Evolutionary conservation across 805 yeast species (phyloP).

Genomic region (Cyberlindnera samutprakarnensis): DNA sequence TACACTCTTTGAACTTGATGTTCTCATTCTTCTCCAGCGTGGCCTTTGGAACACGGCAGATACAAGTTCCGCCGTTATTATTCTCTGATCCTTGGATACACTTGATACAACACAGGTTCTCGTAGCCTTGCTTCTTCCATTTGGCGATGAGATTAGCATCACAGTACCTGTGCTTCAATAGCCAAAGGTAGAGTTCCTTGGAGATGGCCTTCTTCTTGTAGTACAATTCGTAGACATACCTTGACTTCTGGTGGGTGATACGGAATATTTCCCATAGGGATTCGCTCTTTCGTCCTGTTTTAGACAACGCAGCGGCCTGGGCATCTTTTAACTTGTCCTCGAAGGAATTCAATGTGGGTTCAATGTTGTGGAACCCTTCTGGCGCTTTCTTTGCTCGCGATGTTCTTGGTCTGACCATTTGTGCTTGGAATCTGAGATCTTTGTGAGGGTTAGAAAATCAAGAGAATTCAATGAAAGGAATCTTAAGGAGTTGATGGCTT

Average conservation of each 20-base stretch:
- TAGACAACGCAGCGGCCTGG: constrained; percentile 31
- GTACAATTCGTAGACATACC: constrained; percentile 68
- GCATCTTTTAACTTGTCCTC: constrained; percentile 49
- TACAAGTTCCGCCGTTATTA: constrained; percentile 63
- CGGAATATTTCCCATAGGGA: constrained; percentile 63
- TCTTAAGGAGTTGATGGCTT: background rate
- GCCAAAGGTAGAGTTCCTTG: constrained; percentile 63
- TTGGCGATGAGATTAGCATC: constrained; percentile 73
- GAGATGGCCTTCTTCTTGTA: constrained; percentile 65
- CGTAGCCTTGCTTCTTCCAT: constrained; percentile 83
- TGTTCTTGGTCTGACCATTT: constrained; percentile 40
- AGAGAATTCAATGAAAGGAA: background rate
- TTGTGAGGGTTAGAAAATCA: too few relatives aligned
- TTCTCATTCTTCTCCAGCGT: constrained; percentile 32
- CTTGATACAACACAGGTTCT: constrained; percentile 71
- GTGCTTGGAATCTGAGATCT: background rate
- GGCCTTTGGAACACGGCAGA: constrained; percentile 77
- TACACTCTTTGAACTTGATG: constrained; percentile 44
- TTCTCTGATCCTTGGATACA: constrained; percentile 64
- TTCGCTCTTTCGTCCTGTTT: constrained; percentile 42
- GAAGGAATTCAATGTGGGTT: constrained; percentile 57
- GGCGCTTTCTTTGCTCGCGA: constrained; percentile 51
- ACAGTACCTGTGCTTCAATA: constrained; percentile 56
- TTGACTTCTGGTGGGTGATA: constrained; percentile 65
- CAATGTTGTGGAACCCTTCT: constrained; percentile 61